phyloP scores from a whole-genome alignment of 1,284 basidiomycete species.

The Fomitopsis betulina region DNA sequence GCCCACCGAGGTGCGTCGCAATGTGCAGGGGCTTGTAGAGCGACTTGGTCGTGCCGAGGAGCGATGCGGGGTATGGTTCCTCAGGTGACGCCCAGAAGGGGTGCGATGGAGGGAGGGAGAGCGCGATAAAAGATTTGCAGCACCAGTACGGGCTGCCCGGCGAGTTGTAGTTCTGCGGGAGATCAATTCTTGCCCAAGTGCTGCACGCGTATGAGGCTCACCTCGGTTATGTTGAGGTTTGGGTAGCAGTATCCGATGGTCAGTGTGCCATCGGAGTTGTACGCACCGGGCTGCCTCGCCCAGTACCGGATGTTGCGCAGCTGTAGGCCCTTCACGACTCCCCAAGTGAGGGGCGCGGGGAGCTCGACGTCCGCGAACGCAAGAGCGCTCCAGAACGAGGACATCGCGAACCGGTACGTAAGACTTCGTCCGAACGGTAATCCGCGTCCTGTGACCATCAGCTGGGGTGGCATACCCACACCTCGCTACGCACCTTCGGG shows the following conservation, averaged over 20 bases:
- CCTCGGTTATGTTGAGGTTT: conserved; percentile 69
- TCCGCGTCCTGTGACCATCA: conserved; percentile 48
- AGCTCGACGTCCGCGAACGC: conserved; percentile 68
- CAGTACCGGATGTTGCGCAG: conserved; percentile 72
- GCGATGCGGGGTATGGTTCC: conserved; percentile 50
- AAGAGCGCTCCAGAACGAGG: conserved; percentile 72
- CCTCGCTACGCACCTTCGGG: conserved; percentile 45
- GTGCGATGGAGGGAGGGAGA: conserved; percentile 59
- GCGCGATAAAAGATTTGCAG: conserved; percentile 71
- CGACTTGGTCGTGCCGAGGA: conserved; percentile 41
- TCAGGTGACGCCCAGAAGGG: conserved; percentile 70
- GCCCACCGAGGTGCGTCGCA: conserved; percentile 54
- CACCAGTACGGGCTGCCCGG: conserved; percentile 83
- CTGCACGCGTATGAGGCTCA: neutral
- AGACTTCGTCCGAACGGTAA: conserved; percentile 76
- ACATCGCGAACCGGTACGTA: conserved; percentile 77
- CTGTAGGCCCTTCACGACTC: conserved; percentile 68
- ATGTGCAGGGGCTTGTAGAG: conserved; percentile 68
- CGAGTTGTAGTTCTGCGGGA: conserved; percentile 61
- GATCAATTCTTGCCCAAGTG: neutral
- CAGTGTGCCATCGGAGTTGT: conserved; percentile 60
- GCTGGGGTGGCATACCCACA: neutral
- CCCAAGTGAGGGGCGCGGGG: conserved; percentile 69
- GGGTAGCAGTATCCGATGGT: conserved; percentile 74
- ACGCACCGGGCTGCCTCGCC: conserved; percentile 57